Percentiles rank a stretch among this genome's conserved stretches.
Conservation (phyloP, 768 basidiomycete species). For the Tephrocybe sp. region DNA sequence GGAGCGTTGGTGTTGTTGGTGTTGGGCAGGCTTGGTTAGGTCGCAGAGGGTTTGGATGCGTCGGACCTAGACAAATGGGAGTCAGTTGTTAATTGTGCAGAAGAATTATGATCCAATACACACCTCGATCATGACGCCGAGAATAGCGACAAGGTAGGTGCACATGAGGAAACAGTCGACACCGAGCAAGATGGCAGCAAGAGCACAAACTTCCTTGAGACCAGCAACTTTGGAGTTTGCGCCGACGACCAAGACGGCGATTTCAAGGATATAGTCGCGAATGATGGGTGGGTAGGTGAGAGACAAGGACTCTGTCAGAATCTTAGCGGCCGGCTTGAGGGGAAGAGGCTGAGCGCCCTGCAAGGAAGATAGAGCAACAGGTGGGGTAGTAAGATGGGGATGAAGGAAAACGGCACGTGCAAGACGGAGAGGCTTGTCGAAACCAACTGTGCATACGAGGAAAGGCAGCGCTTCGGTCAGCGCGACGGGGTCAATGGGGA, state of each 20-base stretch:
- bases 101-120: too few species aligned
- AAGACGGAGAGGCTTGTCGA: slow-evolving; percentile 94
- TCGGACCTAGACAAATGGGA: slow-evolving; percentile 70
- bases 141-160: slow-evolving; percentile 85
- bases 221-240: slow-evolving; percentile 86
- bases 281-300: slow-evolving; percentile 81
- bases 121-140: slow-evolving; percentile 95
- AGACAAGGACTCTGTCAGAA: slow-evolving; percentile 81
- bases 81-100: too few species aligned
- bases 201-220: slow-evolving; percentile 89
- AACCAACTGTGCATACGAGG: slow-evolving; percentile 96
- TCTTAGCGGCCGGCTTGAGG: slow-evolving; percentile 76
- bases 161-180: slow-evolving; percentile 88
- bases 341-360: slow-evolving; percentile 25
- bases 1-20: slow-evolving; percentile 25
- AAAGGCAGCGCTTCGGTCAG: slow-evolving; percentile 96
- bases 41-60: slow-evolving; percentile 64
- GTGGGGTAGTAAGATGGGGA: slow-evolving; percentile 54
- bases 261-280: slow-evolving; percentile 90
- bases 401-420: slow-evolving; percentile 88
- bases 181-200: slow-evolving; percentile 84
- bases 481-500: slow-evolving; percentile 89
- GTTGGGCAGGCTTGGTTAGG: slow-evolving; percentile 18
- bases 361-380: slow-evolving; percentile 22
- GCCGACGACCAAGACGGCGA: slow-evolving; percentile 84